These are phyloP conservation scores for Cordyceps fumosorosea DNA, from an alignment of 2,329 filamentous ascomycete species.

Conservation along the genomic window DNA sequence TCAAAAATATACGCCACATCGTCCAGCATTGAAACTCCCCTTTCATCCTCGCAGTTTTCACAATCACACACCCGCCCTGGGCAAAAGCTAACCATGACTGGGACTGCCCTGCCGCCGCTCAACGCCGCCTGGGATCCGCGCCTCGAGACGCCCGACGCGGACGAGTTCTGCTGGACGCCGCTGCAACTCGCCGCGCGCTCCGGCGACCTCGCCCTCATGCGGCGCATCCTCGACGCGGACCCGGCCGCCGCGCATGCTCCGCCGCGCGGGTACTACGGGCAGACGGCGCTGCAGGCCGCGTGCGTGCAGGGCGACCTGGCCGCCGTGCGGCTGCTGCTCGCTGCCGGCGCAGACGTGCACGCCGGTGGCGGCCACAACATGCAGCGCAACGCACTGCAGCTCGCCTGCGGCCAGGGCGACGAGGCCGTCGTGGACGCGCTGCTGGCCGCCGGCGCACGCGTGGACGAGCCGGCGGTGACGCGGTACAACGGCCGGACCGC, in stretches of 20 bases:
- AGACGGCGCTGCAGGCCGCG: slow-evolving; percentile 32
- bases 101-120: neutral
- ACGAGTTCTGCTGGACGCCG: slow-evolving; percentile 28
- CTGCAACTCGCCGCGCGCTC: slow-evolving; percentile 28
- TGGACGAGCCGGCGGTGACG: neutral
- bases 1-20: too few species aligned
- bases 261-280: slow-evolving; percentile 27
- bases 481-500: slow-evolving; percentile 31
- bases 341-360: slow-evolving; percentile 6
- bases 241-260: slow-evolving; percentile 25
- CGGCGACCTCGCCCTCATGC: slow-evolving; percentile 23
- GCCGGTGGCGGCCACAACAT: neutral
- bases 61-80: too few species aligned
- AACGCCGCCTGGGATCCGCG: slow-evolving; percentile 12
- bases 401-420: slow-evolving; percentile 8
- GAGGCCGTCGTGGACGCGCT: neutral
- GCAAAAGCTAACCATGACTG: neutral
- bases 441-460: neutral
- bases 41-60: too few species aligned
- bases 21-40: too few species aligned
- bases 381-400: slow-evolving; percentile 5
- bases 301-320: slow-evolving; percentile 20
- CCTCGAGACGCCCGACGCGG: slow-evolving; percentile 15
- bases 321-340: neutral
- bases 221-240: slow-evolving; percentile 20